Percentiles rank a stretch among this genome's conserved stretches.
Evolutionary conservation across 1,284 basidiomycete genomes (phyloP).

Genomic region (Sphaerobolus stellatus): DNA sequence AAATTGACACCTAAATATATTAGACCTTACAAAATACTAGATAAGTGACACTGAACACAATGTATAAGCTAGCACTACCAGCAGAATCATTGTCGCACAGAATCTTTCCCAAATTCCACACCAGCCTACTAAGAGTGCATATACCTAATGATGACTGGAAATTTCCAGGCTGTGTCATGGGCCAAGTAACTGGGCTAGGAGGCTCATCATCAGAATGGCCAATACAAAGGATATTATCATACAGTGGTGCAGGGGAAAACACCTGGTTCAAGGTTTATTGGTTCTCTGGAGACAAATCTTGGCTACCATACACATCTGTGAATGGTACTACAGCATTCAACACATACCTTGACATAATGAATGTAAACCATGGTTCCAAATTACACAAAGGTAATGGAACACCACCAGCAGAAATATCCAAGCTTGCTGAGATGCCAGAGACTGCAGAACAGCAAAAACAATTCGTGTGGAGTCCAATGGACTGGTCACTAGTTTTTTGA

Average conservation of each 20-base stretch:
- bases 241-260: conserved; percentile 25
- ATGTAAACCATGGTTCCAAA: too few relatives aligned
- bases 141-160: conserved; percentile 17
- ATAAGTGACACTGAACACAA: not conserved
- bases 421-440: too few relatives aligned
- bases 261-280: conserved; percentile 34
- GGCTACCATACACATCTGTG: conserved; percentile 32
- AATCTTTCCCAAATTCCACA: conserved; percentile 19
- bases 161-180: conserved; percentile 16
- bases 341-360: too few relatives aligned
- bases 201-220: conserved; percentile 28
- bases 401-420: too few relatives aligned
- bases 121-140: conserved; percentile 17
- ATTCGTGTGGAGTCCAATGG: too few relatives aligned
- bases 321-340: too few relatives aligned
- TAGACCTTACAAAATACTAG: conserved; percentile 23
- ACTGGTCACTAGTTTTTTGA: too few relatives aligned
- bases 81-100: conserved; percentile 15
- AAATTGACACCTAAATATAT: conserved; percentile 30
- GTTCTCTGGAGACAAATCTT: conserved; percentile 34
- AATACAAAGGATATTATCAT: conserved; percentile 29
- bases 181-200: conserved; percentile 20
- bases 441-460: too few relatives aligned
- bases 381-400: too few relatives aligned
- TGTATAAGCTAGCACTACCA: conserved; percentile 15